Conservation (phyloP, 306 rosid species). For the Inga oerstediana region DNA sequence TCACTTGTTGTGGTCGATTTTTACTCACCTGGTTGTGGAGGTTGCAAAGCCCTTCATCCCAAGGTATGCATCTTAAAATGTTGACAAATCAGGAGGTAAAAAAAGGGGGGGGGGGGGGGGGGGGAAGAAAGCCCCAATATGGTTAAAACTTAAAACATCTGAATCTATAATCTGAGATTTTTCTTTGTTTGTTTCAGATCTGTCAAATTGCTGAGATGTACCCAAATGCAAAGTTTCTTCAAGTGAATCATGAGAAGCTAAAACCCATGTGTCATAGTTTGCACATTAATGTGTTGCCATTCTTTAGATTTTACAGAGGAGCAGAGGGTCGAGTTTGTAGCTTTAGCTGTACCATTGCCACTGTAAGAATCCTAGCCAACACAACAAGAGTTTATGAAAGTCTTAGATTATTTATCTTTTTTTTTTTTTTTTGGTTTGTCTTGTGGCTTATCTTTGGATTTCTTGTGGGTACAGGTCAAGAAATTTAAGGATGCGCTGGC, state of each 20-base stretch:
- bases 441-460: not conserved
- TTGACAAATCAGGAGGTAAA: not conserved
- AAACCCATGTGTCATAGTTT: slow-evolving; percentile 70
- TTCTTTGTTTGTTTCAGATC: slow-evolving; percentile 45
- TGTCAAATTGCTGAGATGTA: slow-evolving; percentile 81
- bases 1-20: slow-evolving; percentile 75
- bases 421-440: too few species aligned
- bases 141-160: not conserved
- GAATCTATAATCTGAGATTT: slow-evolving; percentile 5
- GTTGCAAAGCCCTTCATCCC: slow-evolving; percentile 87
- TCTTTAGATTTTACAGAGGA: slow-evolving; percentile 85
- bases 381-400: not conserved
- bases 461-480: slow-evolving; percentile 54
- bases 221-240: slow-evolving; percentile 61
- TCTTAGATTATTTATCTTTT: not conserved
- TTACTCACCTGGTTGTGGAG: slow-evolving; percentile 94
- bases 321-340: slow-evolving; percentile 75
- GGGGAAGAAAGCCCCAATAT: not conserved
- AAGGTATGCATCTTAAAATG: slow-evolving; percentile 47
- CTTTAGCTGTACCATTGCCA: slow-evolving; percentile 88
- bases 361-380: slow-evolving; percentile 52
- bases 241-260: slow-evolving; percentile 74
- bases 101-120: not conserved
- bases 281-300: slow-evolving; percentile 79
- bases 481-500: slow-evolving; percentile 80